Evolutionary conservation across 495 filamentous ascomycete genomes (phyloP).

Genomic region (Tuber brumale): DNA sequence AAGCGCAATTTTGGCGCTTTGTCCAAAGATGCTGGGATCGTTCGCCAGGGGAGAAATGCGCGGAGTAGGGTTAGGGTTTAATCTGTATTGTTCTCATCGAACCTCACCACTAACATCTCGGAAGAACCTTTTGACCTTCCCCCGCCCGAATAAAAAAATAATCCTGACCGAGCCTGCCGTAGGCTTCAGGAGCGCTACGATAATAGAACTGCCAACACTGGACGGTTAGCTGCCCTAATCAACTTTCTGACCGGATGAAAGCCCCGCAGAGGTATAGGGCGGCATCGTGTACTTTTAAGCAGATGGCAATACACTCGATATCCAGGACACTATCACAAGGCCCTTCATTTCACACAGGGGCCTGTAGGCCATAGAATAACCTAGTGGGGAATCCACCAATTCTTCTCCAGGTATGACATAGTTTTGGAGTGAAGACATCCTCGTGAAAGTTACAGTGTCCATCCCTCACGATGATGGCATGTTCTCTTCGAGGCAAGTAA

Average conservation of each 20-base stretch:
- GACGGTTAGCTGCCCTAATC: background rate
- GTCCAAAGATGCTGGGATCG: background rate
- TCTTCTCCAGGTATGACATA: background rate
- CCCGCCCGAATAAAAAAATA: background rate
- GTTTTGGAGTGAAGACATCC: background rate
- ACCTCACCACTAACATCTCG: background rate
- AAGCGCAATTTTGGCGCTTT: background rate
- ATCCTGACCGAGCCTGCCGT: background rate
- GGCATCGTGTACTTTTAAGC: background rate
- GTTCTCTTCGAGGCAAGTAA: background rate
- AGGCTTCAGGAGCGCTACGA: background rate
- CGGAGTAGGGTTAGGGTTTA: background rate
- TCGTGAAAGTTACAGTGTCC: background rate
- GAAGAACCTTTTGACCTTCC: background rate
- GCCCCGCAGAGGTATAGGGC: background rate
- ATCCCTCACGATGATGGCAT: background rate
- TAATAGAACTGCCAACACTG: background rate
- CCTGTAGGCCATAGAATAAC: background rate
- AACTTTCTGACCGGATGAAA: background rate
- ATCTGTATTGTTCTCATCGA: background rate
- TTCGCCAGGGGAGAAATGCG: background rate
- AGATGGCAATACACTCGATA: background rate
- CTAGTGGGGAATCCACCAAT: background rate
- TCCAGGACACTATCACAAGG: background rate
- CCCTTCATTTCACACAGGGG: background rate